phyloP scores from a whole-genome alignment of 352 stramenopile species.

The Pythium scleroteichum region DNA sequence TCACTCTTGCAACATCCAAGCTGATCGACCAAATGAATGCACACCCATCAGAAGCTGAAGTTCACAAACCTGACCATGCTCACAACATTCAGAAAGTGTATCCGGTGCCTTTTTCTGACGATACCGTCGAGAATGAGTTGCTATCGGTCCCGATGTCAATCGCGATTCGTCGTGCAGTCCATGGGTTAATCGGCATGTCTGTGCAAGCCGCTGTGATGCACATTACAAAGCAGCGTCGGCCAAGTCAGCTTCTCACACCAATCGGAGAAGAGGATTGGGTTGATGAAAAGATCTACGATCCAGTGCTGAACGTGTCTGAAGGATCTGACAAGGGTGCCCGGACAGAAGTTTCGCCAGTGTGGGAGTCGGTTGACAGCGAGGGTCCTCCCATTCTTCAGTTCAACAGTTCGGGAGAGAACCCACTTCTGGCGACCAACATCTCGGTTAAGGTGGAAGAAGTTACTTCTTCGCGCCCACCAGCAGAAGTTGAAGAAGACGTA shows the following conservation, averaged over 20 bases:
- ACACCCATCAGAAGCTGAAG: not conserved
- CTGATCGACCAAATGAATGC: slow-evolving; percentile 2
- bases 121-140: slow-evolving; percentile 9
- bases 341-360: no score
- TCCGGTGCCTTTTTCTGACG: not conserved
- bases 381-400: no score
- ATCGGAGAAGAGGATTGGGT: slow-evolving; percentile 27
- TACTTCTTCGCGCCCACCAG: no score
- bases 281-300: not conserved
- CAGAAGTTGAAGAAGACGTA: no score
- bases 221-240: slow-evolving; percentile 29
- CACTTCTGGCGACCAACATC: no score
- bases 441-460: no score
- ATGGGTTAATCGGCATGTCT: slow-evolving; percentile 43
- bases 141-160: slow-evolving; percentile 45
- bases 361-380: not conserved
- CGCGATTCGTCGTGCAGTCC: slow-evolving; percentile 37
- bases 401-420: no score
- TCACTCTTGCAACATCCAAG: slow-evolving; percentile 32
- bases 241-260: slow-evolving; percentile 19
- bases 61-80: not conserved
- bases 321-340: not conserved
- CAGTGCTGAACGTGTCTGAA: not conserved
- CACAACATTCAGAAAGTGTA: not conserved
- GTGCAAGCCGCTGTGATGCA: slow-evolving; percentile 40